These are phyloP conservation scores for Apiotrichum gracile DNA, from an alignment of 1,284 basidiomycete genomes.

Conservation along the genomic window DNA sequence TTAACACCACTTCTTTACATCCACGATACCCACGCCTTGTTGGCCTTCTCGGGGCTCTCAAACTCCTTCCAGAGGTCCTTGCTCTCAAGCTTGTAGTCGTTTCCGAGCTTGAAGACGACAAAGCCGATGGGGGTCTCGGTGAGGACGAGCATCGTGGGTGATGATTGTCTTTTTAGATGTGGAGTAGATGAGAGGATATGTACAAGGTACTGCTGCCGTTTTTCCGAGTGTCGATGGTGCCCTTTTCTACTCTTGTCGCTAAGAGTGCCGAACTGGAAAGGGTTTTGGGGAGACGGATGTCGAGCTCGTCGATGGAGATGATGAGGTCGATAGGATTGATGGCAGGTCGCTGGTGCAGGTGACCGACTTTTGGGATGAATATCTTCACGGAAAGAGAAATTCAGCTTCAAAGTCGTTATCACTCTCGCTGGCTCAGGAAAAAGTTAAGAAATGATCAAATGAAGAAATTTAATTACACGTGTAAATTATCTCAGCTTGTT, in stretches of 20 bases:
- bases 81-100: conserved; percentile 79
- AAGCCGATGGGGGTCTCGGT: conserved; percentile 58
- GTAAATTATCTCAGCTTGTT: not conserved
- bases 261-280: not conserved
- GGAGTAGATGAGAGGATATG: not conserved
- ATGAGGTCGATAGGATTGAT: not conserved
- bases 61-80: conserved; percentile 88
- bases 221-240: not conserved
- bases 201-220: no score
- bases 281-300: not conserved
- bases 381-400: not conserved
- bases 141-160: conserved; percentile 48
- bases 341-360: not conserved
- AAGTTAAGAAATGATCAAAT: no score
- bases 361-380: not conserved
- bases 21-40: conserved; percentile 66
- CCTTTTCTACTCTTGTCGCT: not conserved
- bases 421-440: no score
- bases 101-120: conserved; percentile 94
- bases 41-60: conserved; percentile 82
- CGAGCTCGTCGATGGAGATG: not conserved
- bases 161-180: not conserved
- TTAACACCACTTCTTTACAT: not conserved
- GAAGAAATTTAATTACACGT: conserved; percentile 5
- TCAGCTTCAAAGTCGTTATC: not conserved